phyloP scores from a whole-genome alignment of 257 asterid species.

The Scutellaria baicalensis region DNA sequence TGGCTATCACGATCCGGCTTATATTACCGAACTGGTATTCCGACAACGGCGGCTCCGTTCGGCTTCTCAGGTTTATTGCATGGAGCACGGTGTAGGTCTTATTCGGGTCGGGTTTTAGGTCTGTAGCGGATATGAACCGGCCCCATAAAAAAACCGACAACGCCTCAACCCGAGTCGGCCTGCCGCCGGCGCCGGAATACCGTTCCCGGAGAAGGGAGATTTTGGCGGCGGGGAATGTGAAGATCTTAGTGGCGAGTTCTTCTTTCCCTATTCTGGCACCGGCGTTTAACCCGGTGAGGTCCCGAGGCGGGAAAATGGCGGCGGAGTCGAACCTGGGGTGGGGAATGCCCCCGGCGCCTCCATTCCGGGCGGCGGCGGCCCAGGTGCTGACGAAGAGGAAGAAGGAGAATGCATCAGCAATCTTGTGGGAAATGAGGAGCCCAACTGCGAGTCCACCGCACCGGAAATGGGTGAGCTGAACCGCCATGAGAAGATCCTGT shows the following conservation, averaged over 20 bases:
- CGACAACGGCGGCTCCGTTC: slow-evolving; percentile 24
- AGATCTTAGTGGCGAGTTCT: slow-evolving; percentile 25
- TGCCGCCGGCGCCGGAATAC: neutral
- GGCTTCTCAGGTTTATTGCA: slow-evolving; percentile 32
- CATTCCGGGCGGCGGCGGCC: slow-evolving; percentile 27
- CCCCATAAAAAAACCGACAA: slow-evolving; percentile 40
- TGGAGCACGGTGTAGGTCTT: slow-evolving; percentile 24
- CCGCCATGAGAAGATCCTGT: slow-evolving; percentile 11
- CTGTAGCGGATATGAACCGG: slow-evolving; percentile 20
- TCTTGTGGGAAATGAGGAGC: slow-evolving; percentile 31
- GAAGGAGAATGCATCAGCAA: slow-evolving; percentile 28
- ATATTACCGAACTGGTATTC: slow-evolving; percentile 31
- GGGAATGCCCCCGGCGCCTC: neutral
- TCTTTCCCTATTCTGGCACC: slow-evolving; percentile 20
- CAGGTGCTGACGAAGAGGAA: slow-evolving; percentile 28
- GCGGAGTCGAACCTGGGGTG: slow-evolving; percentile 27
- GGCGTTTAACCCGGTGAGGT: slow-evolving; percentile 13
- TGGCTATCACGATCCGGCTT: slow-evolving; percentile 14
- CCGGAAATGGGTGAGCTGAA: slow-evolving; percentile 25
- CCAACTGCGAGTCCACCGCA: slow-evolving; percentile 45
- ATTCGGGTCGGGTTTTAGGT: slow-evolving; percentile 11
- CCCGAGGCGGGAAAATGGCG: slow-evolving; percentile 33
- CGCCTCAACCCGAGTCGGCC: slow-evolving; percentile 35
- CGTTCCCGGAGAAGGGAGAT: slow-evolving; percentile 22
- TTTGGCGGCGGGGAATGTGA: slow-evolving; percentile 27